Conservation (phyloP, 1,284 basidiomycete genomes). For the Rhodotorula sp. region DNA sequence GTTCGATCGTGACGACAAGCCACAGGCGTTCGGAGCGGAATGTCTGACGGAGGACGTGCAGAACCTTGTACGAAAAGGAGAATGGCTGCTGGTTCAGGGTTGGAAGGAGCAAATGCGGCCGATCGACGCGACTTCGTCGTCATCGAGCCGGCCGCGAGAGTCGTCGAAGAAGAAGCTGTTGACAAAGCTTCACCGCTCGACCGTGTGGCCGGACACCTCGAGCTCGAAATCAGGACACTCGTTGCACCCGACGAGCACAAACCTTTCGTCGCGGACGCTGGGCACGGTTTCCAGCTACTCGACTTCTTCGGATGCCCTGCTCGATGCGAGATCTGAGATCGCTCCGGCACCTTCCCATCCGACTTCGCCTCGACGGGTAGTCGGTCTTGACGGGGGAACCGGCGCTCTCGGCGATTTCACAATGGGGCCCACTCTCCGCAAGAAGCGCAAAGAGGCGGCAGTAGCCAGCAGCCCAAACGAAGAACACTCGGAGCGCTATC, state of each 20-base stretch:
- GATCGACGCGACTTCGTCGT: not conserved
- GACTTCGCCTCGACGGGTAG: not conserved
- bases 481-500: not conserved
- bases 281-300: not conserved
- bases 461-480: not conserved
- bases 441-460: not conserved
- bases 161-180: constrained; percentile 1
- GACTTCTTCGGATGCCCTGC: constrained; percentile 4
- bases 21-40: constrained; percentile 15
- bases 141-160: not conserved
- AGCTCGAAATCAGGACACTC: not conserved
- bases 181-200: not conserved
- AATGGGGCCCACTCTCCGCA: not conserved
- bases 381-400: not conserved
- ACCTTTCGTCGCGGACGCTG: not conserved
- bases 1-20: constrained; percentile 13
- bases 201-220: not conserved
- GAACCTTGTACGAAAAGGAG: not conserved
- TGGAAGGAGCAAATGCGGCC: constrained; percentile 27
- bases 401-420: constrained; percentile 6
- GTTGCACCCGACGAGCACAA: not conserved
- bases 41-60: not conserved
- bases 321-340: constrained; percentile 1
- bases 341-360: not conserved
- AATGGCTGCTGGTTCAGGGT: constrained; percentile 12